Conservation (phyloP, 225 moss, liverwort and hornwort species). For the Physcomitrellopsis africana region DNA sequence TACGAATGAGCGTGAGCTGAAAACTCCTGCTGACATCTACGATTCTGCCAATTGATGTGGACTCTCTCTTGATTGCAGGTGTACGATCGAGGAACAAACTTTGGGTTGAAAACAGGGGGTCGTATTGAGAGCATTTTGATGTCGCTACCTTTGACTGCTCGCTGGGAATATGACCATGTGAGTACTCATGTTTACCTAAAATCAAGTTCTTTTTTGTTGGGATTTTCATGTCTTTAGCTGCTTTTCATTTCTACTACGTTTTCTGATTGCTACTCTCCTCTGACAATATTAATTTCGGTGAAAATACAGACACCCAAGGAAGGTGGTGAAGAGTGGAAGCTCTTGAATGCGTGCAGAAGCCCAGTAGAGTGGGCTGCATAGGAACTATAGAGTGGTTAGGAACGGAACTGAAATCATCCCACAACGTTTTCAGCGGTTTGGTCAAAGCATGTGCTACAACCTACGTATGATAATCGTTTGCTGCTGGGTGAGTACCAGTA, state of each 20-base stretch:
- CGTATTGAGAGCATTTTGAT: constrained; percentile 78
- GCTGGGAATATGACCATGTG: constrained; percentile 79
- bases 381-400: neutral
- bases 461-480: too few species aligned
- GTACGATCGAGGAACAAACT: constrained; percentile 73
- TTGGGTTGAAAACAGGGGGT: constrained; percentile 74
- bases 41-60: too few species aligned
- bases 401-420: too few species aligned
- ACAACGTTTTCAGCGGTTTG: too few species aligned
- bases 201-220: neutral
- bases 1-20: too few species aligned
- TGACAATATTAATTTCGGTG: neutral
- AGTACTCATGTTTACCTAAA: constrained; percentile 10
- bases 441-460: too few species aligned
- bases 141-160: constrained; percentile 70
- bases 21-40: too few species aligned
- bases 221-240: neutral
- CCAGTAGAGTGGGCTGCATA: constrained; percentile 45
- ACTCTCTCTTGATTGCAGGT: constrained; percentile 36
- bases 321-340: constrained; percentile 59
- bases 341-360: constrained; percentile 53
- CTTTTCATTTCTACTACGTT: neutral
- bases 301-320: constrained; percentile 45
- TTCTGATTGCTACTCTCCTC: neutral
- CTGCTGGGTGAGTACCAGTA: too few species aligned